Evolutionary conservation across 2,329 filamentous ascomycete genomes (phyloP), one percentile per base, ranked within the genome.

Genomic region (Paracamarosporium sp.): DNA sequence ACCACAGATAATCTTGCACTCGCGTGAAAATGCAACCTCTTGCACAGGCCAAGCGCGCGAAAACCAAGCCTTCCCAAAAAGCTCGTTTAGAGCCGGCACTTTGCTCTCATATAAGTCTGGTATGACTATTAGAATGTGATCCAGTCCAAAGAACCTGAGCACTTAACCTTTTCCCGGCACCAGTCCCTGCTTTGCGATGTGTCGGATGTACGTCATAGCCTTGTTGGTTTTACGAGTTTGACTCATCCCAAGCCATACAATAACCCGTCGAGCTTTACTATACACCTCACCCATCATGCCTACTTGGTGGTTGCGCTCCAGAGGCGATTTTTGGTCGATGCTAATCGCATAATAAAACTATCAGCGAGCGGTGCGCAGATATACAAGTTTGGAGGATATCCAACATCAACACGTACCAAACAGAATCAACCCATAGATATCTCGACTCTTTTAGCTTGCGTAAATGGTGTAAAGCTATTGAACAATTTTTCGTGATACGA

Each of bases 251-350:
- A 56, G 45, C 53, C 53, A 56, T 6, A 56, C 53, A 20, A 56
- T 20, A 11, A 56, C 53, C 15, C 46, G 17, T 4, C 15, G 11
- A 7, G 45, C 45, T 28, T 45, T 33, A 7, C 45, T 25, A 30
- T 56, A 56, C 24, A 51, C 40, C 45, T 36, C 22, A 20, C 35
- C 46, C 53, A 56, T 56, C 33, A 50, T 22, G 15, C 45, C 22
- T 1, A 56, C 53, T 30, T 56, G 53, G 24, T 56, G 53, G 30
- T 50, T 56, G 5, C 53, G 53, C 38, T 56, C 53, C 30, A 25
- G 5, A 27, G 22, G 24, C 3, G 24, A 33, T 0, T 33, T 40
- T 22, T 56, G 53, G 22, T 56, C 53, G 40, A 56, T 56, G 31
- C 46, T 50, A 15, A 30, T n/a, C 8, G 2, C 5, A 6, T n/a